Evolutionary conservation across 106 monocot species (phyloP), one percentile per base, ranked within the genome.

Genomic region (Narthecium ossifragum): DNA sequence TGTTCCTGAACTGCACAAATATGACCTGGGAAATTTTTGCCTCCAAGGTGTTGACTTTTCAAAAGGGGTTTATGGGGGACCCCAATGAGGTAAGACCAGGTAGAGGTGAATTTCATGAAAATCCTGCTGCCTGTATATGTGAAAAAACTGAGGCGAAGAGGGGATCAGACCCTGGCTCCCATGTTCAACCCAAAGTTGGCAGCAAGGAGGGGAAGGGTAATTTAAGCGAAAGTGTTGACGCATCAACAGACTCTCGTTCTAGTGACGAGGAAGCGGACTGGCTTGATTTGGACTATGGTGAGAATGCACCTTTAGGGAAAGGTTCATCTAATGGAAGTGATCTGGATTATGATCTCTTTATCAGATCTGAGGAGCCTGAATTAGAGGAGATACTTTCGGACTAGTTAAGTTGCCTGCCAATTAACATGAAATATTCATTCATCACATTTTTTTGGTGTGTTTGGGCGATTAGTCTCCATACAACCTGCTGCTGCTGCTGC

Each of bases 71-170:
- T 60, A 87, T 98, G 84, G 98, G 98, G 14, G 98, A 98, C 21
- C 98, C 98, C 8, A 80, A 85, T 26, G 98, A 98, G 63, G 67
- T 91, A 8, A 86, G 81, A 50, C 79, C 87, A 0, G 98, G 98
- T n/a, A 78, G 84, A 63, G 98, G 98, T 20, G 91, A 88, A 57
- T 98, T 91, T 46, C 98, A 98, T 65, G 91, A 98, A 36, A 79
- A 88, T 34, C 98, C 98, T 5, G 62, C 74, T 1, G 45, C 76
- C 0, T 98, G 98, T 58, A 87, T 87, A 51, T 87, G 87, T 58
- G 75, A 75, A 59, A 70, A 25, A 20, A 14, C 61, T 17, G 60
- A 69, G 36, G 31, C 57, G 15, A 40, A 51, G 38, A 2, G 23
- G 31, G 6, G 23, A 23, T n/a, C 12, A 46, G 41, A 55, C 7